A percentile compares a stretch with the other conserved stretches of the same genome.
Conservation (phyloP, 345 rosid species). For the Sisymbrium altissimum region DNA sequence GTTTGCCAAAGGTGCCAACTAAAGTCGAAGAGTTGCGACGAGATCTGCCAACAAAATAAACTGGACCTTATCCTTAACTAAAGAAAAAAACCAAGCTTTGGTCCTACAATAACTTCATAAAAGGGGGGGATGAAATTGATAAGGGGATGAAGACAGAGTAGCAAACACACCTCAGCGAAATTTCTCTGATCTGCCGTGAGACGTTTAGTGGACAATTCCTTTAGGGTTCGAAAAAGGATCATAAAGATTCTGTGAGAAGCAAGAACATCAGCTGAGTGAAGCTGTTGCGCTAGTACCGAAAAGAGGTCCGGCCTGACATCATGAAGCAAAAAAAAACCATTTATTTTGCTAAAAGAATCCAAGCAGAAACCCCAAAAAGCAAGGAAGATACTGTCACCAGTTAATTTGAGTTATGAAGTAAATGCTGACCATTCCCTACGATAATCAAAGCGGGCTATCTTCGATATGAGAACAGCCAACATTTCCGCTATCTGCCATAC, state of each 20-base stretch:
- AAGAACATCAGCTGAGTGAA: constrained; percentile 77
- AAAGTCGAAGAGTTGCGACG: constrained; percentile 76
- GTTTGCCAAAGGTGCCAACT: constrained; percentile 97
- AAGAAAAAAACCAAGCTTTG: constrained; percentile 2
- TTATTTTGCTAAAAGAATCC: neutral
- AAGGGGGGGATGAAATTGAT: neutral
- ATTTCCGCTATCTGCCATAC: constrained; percentile 65
- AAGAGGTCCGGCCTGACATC: constrained; percentile 82
- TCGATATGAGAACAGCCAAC: constrained; percentile 86
- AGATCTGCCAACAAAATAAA: constrained; percentile 60
- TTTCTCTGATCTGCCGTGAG: constrained; percentile 81
- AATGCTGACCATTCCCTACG: constrained; percentile 66
- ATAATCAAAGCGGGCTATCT: constrained; percentile 94
- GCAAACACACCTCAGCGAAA: constrained; percentile 64
- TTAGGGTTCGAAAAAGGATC: constrained; percentile 85
- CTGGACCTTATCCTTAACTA: constrained; percentile 32
- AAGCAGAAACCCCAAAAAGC: constrained; percentile 6
- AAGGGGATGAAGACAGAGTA: constrained; percentile 10
- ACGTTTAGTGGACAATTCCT: constrained; percentile 92
- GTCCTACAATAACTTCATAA: constrained; percentile 1
- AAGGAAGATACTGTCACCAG: neutral
- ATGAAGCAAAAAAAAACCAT: constrained; percentile 27
- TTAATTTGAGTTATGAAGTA: neutral
- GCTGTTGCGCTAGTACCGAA: constrained; percentile 73
- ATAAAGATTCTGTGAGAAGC: constrained; percentile 86